phyloP scores from a whole-genome alignment of 1,139 yeast genomes.

The Spathaspora sp. region DNA sequence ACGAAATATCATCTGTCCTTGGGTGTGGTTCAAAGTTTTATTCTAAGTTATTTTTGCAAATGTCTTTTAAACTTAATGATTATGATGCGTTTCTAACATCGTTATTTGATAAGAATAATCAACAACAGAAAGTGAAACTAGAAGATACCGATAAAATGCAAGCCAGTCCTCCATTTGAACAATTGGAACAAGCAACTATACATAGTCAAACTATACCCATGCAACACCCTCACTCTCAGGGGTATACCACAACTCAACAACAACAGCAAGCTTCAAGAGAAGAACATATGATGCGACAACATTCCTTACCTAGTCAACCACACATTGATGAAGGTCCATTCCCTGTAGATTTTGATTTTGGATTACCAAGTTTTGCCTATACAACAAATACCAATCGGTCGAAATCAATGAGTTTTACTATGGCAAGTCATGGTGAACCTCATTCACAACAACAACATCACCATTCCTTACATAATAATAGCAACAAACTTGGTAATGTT shows the following conservation, averaged over 20 bases:
- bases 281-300: background rate
- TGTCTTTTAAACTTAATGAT: slow-evolving; percentile 34
- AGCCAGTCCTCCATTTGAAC: background rate
- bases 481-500: slow-evolving; percentile 7
- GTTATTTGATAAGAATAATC: slow-evolving; percentile 24
- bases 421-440: background rate
- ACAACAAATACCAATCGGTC: slow-evolving; percentile 3
- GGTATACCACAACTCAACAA: slow-evolving; percentile 1
- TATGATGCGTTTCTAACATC: slow-evolving; percentile 32
- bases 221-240: background rate
- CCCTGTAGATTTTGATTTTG: slow-evolving; percentile 35
- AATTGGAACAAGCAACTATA: background rate
- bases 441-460: background rate
- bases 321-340: slow-evolving; percentile 12
- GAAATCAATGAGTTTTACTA: slow-evolving; percentile 3
- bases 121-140: slow-evolving; percentile 7
- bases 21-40: background rate
- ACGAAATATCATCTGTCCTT: too few species aligned
- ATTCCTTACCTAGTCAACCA: slow-evolving; percentile 1
- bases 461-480: slow-evolving; percentile 2
- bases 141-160: background rate
- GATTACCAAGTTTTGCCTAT: slow-evolving; percentile 16
- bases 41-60: slow-evolving; percentile 10
- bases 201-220: background rate
- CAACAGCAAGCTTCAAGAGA: background rate